Evolutionary conservation across 768 basidiomycete genomes (phyloP).

Genomic region (Xanthoconium purpureum): DNA sequence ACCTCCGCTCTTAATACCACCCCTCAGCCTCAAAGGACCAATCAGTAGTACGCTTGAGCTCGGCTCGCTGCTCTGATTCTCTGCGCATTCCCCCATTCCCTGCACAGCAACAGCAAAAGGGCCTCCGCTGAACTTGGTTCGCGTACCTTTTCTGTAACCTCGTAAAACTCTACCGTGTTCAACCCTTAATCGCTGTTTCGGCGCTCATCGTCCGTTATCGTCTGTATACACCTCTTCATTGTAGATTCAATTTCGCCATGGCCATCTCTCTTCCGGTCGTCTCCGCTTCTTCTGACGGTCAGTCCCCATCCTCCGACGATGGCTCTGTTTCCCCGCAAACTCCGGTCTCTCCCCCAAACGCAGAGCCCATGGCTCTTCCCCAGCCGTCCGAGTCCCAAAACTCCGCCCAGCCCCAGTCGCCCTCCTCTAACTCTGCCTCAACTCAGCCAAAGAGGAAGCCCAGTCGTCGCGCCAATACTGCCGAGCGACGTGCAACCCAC

Average conservation of each 20-base stretch:
- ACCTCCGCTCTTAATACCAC: constrained; percentile 41
- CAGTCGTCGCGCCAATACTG: constrained; percentile 88
- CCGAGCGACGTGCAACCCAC: constrained; percentile 93
- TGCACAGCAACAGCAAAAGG: constrained; percentile 32
- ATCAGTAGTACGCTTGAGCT: constrained; percentile 64
- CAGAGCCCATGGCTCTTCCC: constrained; percentile 37
- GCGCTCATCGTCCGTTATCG: constrained; percentile 2
- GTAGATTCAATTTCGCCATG: constrained; percentile 23
- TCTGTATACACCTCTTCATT: constrained; percentile 9
- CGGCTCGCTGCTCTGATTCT: constrained; percentile 53
- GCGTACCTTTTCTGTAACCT: constrained; percentile 37
- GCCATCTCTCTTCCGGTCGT: constrained; percentile 40
- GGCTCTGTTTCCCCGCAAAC: constrained; percentile 46
- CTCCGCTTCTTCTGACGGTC: constrained; percentile 37
- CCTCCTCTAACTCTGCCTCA: constrained; percentile 21
- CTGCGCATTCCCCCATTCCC: constrained; percentile 20
- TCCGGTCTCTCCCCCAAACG: constrained; percentile 41
- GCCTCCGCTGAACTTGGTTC: constrained; percentile 44
- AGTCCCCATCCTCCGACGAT: constrained; percentile 43
- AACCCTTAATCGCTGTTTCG: constrained; percentile 13
- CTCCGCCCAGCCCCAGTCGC: constrained; percentile 21
- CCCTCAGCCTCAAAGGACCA: constrained; percentile 35
- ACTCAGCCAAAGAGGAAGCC: constrained; percentile 74
- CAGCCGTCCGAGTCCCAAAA: constrained; percentile 26
- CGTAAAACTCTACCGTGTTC: constrained; percentile 26